These are phyloP conservation scores for Kwoniella heveanensis DNA, from an alignment of 768 basidiomycete species.

Conservation along the genomic window DNA sequence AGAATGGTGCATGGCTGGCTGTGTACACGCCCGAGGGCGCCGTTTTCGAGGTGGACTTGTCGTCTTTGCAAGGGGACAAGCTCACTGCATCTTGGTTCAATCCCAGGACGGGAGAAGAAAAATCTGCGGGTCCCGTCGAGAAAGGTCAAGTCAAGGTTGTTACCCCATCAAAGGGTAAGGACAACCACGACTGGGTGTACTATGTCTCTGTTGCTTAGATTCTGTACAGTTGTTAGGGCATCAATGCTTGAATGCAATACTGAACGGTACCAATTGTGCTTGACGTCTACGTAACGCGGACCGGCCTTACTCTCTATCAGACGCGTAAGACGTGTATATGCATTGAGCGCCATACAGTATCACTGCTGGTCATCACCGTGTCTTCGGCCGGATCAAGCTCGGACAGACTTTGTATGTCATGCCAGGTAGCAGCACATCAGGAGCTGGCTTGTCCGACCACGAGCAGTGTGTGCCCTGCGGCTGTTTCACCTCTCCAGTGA, in stretches of 20 bases:
- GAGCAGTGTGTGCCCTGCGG: too few relatives aligned
- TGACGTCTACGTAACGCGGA: too few relatives aligned
- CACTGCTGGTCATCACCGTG: too few relatives aligned
- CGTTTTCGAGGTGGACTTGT: constrained; percentile 1
- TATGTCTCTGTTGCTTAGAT: constrained; percentile 1
- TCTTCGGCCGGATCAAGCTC: too few relatives aligned
- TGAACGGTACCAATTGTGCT: too few relatives aligned
- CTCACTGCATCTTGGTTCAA: neutral
- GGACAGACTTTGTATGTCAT: too few relatives aligned
- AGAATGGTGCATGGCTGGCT: constrained; percentile 5
- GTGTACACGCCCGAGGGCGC: constrained; percentile 2
- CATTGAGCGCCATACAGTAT: too few relatives aligned
- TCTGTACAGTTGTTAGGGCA: neutral
- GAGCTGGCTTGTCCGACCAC: too few relatives aligned
- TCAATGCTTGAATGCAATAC: neutral
- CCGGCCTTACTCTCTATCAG: too few relatives aligned
- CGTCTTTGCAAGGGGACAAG: neutral
- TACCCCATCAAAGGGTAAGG: constrained; percentile 2
- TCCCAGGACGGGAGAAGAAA: neutral
- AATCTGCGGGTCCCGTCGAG: neutral
- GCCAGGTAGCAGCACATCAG: too few relatives aligned
- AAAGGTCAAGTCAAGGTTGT: neutral
- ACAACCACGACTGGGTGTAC: constrained; percentile 8
- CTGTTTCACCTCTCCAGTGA: neutral
- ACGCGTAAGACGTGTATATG: too few relatives aligned